A percentile compares a stretch with the other conserved stretches of the same genome.
These are phyloP conservation scores for Fusarium verticillioides DNA, from an alignment of 2,329 filamentous ascomycete genomes.

Conservation along the genomic window DNA sequence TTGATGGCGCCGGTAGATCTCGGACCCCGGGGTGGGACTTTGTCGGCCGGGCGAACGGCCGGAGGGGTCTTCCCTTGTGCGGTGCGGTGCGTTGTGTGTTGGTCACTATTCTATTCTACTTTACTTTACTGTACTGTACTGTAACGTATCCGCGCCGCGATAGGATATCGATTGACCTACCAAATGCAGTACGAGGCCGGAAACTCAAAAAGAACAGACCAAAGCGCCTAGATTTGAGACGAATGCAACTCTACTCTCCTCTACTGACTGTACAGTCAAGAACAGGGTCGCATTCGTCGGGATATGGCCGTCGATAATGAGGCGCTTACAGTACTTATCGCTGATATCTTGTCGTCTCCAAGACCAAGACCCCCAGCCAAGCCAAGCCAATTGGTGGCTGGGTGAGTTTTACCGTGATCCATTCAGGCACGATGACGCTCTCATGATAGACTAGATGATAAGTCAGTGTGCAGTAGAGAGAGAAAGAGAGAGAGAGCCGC, in stretches of 20 bases:
- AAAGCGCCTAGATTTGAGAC: constrained; percentile 12
- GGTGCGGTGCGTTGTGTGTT: neutral
- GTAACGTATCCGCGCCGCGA: constrained; percentile 1
- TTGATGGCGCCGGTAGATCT: constrained; percentile 17
- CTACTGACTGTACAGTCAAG: constrained; percentile 20
- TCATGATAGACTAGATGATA: constrained; percentile 30
- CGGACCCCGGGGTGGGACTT: constrained; percentile 18
- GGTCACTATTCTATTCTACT: neutral
- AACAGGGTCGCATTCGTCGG: constrained; percentile 24
- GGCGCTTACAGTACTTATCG: constrained; percentile 27
- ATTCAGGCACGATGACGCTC: constrained; percentile 37
- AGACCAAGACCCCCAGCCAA: neutral
- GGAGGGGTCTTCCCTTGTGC: constrained; percentile 2
- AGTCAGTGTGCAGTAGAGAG: neutral
- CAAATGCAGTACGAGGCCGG: constrained; percentile 8
- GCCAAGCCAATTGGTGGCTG: constrained; percentile 9
- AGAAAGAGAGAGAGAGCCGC: constrained; percentile 8
- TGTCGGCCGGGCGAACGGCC: constrained; percentile 24
- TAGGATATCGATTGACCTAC: constrained; percentile 11
- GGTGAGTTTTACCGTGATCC: constrained; percentile 11
- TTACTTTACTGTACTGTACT: neutral
- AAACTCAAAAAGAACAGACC: constrained; percentile 8
- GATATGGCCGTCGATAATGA: constrained; percentile 13
- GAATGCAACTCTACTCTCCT: constrained; percentile 19
- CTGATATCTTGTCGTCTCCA: constrained; percentile 16